Evolutionary conservation across 1,284 basidiomycete genomes (phyloP).

Genomic region (Ceratobasidium sp.): DNA sequence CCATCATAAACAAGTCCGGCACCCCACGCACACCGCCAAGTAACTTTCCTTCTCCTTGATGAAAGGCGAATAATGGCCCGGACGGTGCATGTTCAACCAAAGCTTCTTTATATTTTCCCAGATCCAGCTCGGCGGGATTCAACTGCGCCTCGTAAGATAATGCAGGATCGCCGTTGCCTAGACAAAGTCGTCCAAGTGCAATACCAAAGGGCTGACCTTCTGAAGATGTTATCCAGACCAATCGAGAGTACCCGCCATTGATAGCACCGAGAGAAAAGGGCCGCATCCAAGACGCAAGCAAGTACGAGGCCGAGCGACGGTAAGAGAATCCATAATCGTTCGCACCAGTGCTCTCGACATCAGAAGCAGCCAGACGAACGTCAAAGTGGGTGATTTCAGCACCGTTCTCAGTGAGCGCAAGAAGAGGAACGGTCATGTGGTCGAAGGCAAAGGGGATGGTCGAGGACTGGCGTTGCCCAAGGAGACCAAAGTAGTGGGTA

Average conservation of each 20-base stretch:
- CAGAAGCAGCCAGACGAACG: not conserved
- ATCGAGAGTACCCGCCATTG: slow-evolving; percentile 33
- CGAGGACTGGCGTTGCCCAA: slow-evolving; percentile 24
- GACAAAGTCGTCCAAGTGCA: slow-evolving; percentile 23
- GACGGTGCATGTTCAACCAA: not conserved
- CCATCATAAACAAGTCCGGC: slow-evolving; percentile 38
- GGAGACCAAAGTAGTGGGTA: slow-evolving; percentile 29
- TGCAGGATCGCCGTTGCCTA: not conserved
- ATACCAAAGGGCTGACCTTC: slow-evolving; percentile 20
- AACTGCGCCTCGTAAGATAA: slow-evolving; percentile 16
- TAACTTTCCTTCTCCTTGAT: slow-evolving; percentile 37
- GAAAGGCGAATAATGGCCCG: slow-evolving; percentile 32
- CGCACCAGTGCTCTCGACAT: not conserved
- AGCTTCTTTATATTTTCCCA: slow-evolving; percentile 23
- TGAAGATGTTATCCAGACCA: slow-evolving; percentile 34
- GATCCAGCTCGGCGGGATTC: slow-evolving; percentile 21
- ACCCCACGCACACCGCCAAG: slow-evolving; percentile 18
- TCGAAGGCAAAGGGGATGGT: not conserved
- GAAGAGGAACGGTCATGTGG: slow-evolving; percentile 14
- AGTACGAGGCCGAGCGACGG: slow-evolving; percentile 31
- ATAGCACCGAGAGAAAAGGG: slow-evolving; percentile 33
- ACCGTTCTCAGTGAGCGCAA: slow-evolving; percentile 21
- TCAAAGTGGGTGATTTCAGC: slow-evolving; percentile 32
- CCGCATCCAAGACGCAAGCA: slow-evolving; percentile 15
- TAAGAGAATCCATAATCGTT: slow-evolving; percentile 21